These are phyloP conservation scores for Aspergillus biplanus DNA, from an alignment of 495 filamentous ascomycete genomes.

Conservation along the genomic window DNA sequence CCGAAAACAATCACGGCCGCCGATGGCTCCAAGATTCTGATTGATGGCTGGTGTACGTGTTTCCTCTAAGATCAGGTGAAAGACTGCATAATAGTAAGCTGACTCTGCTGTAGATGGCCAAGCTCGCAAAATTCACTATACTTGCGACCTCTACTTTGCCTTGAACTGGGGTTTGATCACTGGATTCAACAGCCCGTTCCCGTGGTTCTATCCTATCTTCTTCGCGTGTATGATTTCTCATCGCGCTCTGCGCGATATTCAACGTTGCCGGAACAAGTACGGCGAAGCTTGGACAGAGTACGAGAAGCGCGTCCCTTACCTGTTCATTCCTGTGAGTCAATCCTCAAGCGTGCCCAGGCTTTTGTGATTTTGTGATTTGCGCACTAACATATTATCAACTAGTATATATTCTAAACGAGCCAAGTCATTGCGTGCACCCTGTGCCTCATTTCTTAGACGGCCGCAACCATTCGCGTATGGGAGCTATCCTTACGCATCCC, in stretches of 20 bases:
- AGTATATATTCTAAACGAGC: slow-evolving; percentile 26
- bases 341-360: not conserved
- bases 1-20: slow-evolving; percentile 81
- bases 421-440: not conserved
- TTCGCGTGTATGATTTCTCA: slow-evolving; percentile 91
- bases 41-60: slow-evolving; percentile 84
- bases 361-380: not conserved
- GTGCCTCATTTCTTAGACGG: not conserved
- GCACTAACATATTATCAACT: slow-evolving; percentile 1
- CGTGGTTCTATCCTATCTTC: slow-evolving; percentile 97
- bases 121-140: slow-evolving; percentile 94
- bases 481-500: too few species aligned
- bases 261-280: slow-evolving; percentile 84
- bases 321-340: slow-evolving; percentile 91
- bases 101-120: slow-evolving; percentile 59
- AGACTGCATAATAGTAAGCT: not conserved
- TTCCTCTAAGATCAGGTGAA: not conserved
- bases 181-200: slow-evolving; percentile 79
- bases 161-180: slow-evolving; percentile 67
- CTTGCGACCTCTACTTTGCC: slow-evolving; percentile 83
- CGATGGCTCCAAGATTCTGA: slow-evolving; percentile 79
- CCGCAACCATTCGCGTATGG: not conserved
- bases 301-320: slow-evolving; percentile 82
- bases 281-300: slow-evolving; percentile 92
- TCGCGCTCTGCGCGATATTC: slow-evolving; percentile 82